Base-by-base conservation (phyloP, 371 early-diverging fungal genomes). In the Circinella umbellata region DNA sequence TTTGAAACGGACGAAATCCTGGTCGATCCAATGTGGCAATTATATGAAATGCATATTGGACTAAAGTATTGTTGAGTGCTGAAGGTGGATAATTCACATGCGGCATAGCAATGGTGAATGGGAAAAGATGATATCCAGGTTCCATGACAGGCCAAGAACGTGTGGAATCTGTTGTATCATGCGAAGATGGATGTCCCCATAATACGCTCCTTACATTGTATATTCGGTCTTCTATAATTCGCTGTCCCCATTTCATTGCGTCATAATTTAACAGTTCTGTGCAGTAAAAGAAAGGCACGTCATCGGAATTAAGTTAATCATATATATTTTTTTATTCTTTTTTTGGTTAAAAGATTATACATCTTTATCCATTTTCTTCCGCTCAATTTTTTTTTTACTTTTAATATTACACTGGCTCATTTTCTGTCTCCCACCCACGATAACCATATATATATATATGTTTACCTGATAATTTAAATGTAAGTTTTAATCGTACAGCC, bases 1-100 rank as follows among this genome's bases (percentile, higher is more conserved):
- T 70, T 36, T 70, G 67, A 48, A 74, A 74, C 20, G 74, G 70
- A 37, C 67, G 64, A 20, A 59, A 36, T 3, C 74, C 74, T 11
- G 74, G 74, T 7, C 74, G 67, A 38, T 79, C 80, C 5, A 82
- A 18, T 3, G 69, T 68, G 5, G 78, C 82, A 10, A 72, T 9
- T 15, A 82, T 59, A 42, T 67, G 61, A 64, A 75, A 78, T 10
- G 66, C 68, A 65, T 72, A 73, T 9, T 74, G 64, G 1, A 73
- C 74, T 4, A 82, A 51, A n/a, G 70, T 61, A 38, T 77, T 71
- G 38, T 72, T 55, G 34, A 77, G 73, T 3, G 73, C 66, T 4
- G 83, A 76, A 1, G 77, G 75, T 5, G 69, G 69, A 60, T 82
- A 82, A 46, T 82, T 82, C 46, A 82, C 73, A 49, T 78, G 59